These are phyloP conservation scores for Escovopsis sp. DNA, from an alignment of 2,329 filamentous ascomycete genomes.

Conservation along the genomic window DNA sequence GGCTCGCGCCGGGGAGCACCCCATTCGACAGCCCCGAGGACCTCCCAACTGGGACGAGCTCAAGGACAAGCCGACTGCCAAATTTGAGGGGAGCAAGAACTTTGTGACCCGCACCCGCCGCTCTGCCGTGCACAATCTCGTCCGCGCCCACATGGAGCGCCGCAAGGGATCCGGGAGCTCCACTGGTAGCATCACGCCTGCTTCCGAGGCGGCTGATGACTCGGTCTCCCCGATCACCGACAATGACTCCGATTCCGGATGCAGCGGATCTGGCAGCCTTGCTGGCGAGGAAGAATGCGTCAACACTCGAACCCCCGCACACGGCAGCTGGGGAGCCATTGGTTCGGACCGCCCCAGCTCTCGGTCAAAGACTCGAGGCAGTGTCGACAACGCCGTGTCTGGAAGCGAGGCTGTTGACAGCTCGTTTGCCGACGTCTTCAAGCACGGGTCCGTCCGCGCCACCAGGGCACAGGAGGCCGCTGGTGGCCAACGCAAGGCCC, in stretches of 20 bases:
- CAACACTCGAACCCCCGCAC: conserved; percentile 63
- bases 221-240: conserved; percentile 55
- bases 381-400: conserved; percentile 45
- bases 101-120: conserved; percentile 87
- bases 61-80: conserved; percentile 74
- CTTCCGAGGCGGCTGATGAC: conserved; percentile 62
- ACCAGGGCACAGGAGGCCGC: conserved; percentile 37
- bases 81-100: conserved; percentile 93
- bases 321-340: conserved; percentile 61
- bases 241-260: conserved; percentile 57
- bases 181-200: conserved; percentile 70
- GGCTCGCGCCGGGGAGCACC: conserved; percentile 85
- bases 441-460: conserved; percentile 37
- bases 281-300: conserved; percentile 56
- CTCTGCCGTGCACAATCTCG: conserved; percentile 79
- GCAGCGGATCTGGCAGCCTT: conserved; percentile 64
- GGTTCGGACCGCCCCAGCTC: conserved; percentile 70
- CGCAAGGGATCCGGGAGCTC: conserved; percentile 60
- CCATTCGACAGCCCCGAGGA: conserved; percentile 79
- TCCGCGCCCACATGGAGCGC: conserved; percentile 76
- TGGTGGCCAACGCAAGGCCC: conserved; percentile 60
- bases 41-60: conserved; percentile 88
- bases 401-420: conserved; percentile 33
- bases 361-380: conserved; percentile 48
- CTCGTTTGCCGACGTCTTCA: conserved; percentile 53